phyloP scores from a whole-genome alignment of 176 grass and related monocot species.

The Raddia guianensis region DNA sequence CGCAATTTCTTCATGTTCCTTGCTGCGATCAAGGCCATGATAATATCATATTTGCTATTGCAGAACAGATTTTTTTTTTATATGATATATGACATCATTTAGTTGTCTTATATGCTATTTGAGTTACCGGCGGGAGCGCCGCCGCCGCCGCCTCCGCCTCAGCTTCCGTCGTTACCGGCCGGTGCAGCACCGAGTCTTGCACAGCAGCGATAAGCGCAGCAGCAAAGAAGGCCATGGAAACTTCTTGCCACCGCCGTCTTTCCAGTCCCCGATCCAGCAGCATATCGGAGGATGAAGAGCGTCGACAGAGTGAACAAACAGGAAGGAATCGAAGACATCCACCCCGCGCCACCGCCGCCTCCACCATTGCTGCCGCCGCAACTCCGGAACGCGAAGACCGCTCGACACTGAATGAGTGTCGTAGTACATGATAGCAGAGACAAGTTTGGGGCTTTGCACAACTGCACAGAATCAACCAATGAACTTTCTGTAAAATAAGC shows the following conservation, averaged over 20 bases:
- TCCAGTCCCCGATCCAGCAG: constrained; percentile 20
- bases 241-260: constrained; percentile 30
- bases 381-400: background rate
- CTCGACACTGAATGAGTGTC: too few species aligned
- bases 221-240: constrained; percentile 31
- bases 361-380: constrained; percentile 12
- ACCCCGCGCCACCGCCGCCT: background rate
- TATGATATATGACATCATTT: too few species aligned
- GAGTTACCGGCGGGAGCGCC: too few species aligned
- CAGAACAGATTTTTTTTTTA: too few species aligned
- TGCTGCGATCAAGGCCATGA: too few species aligned
- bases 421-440: too few species aligned
- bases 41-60: too few species aligned
- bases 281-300: constrained; percentile 34
- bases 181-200: background rate
- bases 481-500: too few species aligned
- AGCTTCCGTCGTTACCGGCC: constrained; percentile 22
- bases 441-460: too few species aligned
- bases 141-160: background rate
- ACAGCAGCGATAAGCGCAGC: background rate
- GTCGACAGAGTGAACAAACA: constrained; percentile 33
- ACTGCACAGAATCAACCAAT: too few species aligned
- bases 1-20: too few species aligned
- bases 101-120: too few species aligned
- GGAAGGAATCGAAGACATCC: background rate